Conservation (phyloP, 768 basidiomycete species). For the Lactarius hatsudake region DNA sequence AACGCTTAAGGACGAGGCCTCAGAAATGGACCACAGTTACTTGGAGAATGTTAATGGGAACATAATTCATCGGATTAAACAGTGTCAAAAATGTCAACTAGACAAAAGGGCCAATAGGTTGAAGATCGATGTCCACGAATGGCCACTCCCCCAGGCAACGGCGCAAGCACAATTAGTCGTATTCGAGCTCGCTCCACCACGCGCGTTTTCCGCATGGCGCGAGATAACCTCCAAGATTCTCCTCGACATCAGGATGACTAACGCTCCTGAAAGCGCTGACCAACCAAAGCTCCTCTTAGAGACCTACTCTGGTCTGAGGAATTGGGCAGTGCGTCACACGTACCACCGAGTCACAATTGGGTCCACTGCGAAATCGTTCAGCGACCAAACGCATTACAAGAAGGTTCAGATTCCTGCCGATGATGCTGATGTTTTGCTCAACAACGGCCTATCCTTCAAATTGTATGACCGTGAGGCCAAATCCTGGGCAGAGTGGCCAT, state of each 20-base stretch:
- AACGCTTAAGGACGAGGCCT: not conserved
- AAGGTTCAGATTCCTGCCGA: not conserved
- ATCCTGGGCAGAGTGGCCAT: not conserved
- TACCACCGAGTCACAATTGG: constrained; percentile 1
- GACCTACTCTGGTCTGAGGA: not conserved
- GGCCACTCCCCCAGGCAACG: not conserved
- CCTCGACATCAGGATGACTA: not conserved
- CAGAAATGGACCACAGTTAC: not conserved
- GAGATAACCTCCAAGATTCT: not conserved
- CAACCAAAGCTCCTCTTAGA: not conserved
- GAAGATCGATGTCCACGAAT: constrained; percentile 1
- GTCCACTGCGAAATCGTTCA: not conserved
- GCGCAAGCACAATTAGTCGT: not conserved
- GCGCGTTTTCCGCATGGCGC: constrained; percentile 3
- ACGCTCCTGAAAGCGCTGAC: not conserved
- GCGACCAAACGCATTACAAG: not conserved
- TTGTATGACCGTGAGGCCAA: not conserved
- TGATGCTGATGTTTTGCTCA: not conserved
- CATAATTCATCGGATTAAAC: not conserved
- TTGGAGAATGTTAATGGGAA: not conserved
- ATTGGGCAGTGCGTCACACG: not conserved
- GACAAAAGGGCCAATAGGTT: not conserved
- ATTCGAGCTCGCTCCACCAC: not conserved
- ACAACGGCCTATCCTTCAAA: not conserved
- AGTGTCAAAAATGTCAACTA: not conserved